Conservation (phyloP, 345 rosid species). For the Lenwebbia sp. region DNA sequence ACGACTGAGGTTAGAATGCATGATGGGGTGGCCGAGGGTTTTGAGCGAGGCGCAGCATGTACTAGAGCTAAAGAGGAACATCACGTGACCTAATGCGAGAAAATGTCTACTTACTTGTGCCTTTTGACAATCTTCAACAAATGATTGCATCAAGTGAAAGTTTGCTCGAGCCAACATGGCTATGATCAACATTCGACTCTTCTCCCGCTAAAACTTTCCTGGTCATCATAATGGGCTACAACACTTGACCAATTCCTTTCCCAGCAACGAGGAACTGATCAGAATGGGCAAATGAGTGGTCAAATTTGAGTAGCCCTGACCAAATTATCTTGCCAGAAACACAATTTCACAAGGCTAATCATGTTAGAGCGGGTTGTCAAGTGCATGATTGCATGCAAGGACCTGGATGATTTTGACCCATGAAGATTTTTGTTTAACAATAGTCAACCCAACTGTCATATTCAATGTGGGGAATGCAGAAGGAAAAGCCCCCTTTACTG, state of each 20-base stretch:
- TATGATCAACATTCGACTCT: background rate
- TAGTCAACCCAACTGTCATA: background rate
- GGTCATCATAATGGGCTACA: background rate
- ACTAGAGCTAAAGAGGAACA: background rate
- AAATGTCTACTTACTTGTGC: background rate
- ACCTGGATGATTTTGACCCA: background rate
- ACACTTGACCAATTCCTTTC: background rate
- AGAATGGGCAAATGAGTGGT: background rate
- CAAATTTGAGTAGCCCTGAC: background rate
- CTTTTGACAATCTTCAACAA: background rate
- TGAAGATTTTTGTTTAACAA: background rate
- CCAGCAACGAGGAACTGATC: background rate
- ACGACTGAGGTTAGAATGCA: background rate
- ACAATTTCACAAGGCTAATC: background rate
- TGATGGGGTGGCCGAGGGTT: background rate
- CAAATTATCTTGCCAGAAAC: background rate
- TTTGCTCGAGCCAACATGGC: background rate
- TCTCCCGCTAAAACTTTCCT: background rate
- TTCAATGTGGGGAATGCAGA: background rate
- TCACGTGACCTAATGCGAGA: background rate
- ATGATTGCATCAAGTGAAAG: background rate
- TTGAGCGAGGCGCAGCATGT: background rate
- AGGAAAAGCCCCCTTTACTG: background rate
- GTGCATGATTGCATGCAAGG: background rate
- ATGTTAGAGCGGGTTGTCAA: background rate